phyloP scores from a whole-genome alignment of 2,329 filamentous ascomycete genomes.

The Trichophyton rubrum region DNA sequence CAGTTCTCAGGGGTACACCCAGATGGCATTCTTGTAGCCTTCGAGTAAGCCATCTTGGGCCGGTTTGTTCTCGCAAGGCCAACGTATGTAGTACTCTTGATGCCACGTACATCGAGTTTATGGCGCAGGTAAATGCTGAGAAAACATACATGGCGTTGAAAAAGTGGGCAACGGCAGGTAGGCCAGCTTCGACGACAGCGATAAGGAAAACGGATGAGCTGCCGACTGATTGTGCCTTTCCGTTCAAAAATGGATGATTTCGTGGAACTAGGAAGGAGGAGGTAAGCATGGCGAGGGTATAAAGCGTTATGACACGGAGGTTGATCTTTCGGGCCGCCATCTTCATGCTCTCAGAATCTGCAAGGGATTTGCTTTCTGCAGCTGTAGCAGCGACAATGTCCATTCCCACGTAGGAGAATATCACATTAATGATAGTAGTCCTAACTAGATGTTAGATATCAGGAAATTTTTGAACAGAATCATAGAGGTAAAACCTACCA shows the following conservation, averaged over 20 bases:
- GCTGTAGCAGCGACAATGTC: constrained; percentile 35
- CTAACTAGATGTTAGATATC: constrained; percentile 21
- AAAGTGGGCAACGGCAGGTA: constrained; percentile 29
- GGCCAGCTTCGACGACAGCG: constrained; percentile 29
- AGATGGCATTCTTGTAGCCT: constrained; percentile 26
- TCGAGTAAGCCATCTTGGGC: constrained; percentile 31
- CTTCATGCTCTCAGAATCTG: constrained; percentile 34
- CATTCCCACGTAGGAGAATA: constrained; percentile 36
- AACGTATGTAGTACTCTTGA: constrained; percentile 34
- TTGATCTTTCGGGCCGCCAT: constrained; percentile 34
- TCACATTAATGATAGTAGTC: constrained; percentile 30
- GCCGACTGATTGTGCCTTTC: constrained; percentile 26
- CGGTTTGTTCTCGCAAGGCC: constrained; percentile 27
- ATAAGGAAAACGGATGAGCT: constrained; percentile 31
- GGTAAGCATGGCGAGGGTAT: constrained; percentile 31
- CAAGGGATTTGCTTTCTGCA: constrained; percentile 32
- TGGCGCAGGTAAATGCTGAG: constrained; percentile 31
- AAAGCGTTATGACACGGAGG: constrained; percentile 34
- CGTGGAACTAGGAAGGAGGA: constrained; percentile 34
- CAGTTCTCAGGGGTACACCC: constrained; percentile 30
- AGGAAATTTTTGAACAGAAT: constrained; percentile 10
- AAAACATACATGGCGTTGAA: constrained; percentile 38
- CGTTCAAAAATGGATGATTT: constrained; percentile 32
- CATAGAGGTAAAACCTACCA: constrained; percentile 20
- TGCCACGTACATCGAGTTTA: constrained; percentile 34